Percentiles rank a stretch among this genome's conserved stretches.
Conservation (phyloP, 1,284 basidiomycete species). For the Naganishia sp. region DNA sequence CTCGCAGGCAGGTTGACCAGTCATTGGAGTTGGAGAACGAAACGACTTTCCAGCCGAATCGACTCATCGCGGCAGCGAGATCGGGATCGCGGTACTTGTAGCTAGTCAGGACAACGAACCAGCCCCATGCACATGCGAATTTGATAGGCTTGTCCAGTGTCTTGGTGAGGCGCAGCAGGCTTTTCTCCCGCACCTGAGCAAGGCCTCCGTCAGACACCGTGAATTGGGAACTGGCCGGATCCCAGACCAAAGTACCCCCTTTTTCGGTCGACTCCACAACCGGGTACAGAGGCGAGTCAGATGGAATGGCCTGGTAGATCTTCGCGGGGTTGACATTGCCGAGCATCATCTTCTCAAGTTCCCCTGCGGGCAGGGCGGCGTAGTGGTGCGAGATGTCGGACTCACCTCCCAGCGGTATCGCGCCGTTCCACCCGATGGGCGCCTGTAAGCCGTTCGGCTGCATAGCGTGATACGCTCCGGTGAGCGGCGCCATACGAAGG, state of each 20-base stretch:
- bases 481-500: background rate
- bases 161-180: background rate
- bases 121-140: conserved; percentile 6
- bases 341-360: background rate
- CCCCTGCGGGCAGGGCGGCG: background rate
- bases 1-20: background rate
- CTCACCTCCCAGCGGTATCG: background rate
- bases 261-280: background rate
- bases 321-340: background rate
- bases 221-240: background rate
- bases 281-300: background rate
- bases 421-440: background rate
- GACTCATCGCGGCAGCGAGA: background rate
- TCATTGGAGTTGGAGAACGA: background rate
- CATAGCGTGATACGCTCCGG: background rate
- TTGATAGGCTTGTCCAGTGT: background rate
- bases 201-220: background rate
- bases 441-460: background rate
- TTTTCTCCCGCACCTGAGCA: background rate
- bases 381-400: conserved; percentile 4
- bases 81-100: background rate
- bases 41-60: conserved; percentile 5
- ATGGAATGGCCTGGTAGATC: conserved; percentile 2
- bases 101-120: conserved; percentile 7
- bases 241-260: background rate